These are phyloP conservation scores for Trametes sanguinea DNA, from an alignment of 768 basidiomycete species.

Conservation along the genomic window DNA sequence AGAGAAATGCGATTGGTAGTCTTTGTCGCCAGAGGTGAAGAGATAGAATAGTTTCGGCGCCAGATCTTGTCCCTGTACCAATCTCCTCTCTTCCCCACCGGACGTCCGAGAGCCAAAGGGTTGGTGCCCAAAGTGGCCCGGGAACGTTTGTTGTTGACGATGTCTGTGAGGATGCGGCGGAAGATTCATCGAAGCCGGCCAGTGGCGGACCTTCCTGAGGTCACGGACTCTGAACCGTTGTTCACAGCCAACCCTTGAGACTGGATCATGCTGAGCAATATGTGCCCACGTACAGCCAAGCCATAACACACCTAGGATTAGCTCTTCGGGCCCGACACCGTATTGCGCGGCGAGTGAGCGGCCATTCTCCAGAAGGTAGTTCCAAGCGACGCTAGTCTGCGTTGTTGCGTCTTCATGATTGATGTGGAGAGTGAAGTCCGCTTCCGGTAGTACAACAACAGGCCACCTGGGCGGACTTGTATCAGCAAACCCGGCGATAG, in stretches of 20 bases:
- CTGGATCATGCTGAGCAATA: conserved; percentile 27
- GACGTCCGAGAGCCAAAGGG: not conserved
- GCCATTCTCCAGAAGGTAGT: conserved; percentile 38
- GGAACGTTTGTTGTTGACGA: not conserved
- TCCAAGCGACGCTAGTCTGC: conserved; percentile 42
- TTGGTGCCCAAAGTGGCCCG: not conserved
- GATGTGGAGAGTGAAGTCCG: conserved; percentile 42
- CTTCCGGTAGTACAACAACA: conserved; percentile 40
- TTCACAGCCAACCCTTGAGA: conserved; percentile 43
- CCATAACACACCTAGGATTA: conserved; percentile 42
- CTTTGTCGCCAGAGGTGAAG: conserved; percentile 40
- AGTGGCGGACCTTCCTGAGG: conserved; percentile 17
- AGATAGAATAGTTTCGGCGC: conserved; percentile 46
- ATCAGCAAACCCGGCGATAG: not conserved
- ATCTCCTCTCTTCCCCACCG: not conserved
- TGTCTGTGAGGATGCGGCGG: not conserved
- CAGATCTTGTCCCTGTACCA: conserved; percentile 26
- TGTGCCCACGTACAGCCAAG: not conserved
- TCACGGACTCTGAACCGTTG: conserved; percentile 45
- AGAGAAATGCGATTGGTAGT: conserved; percentile 43
- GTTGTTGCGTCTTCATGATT: conserved; percentile 35
- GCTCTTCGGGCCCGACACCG: conserved; percentile 42
- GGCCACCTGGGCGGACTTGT: conserved; percentile 40
- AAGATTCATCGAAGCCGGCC: not conserved
- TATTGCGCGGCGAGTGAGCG: conserved; percentile 34